phyloP scores from a whole-genome alignment of 805 yeast species.

The Wickerhamomyces rabaulensis region DNA sequence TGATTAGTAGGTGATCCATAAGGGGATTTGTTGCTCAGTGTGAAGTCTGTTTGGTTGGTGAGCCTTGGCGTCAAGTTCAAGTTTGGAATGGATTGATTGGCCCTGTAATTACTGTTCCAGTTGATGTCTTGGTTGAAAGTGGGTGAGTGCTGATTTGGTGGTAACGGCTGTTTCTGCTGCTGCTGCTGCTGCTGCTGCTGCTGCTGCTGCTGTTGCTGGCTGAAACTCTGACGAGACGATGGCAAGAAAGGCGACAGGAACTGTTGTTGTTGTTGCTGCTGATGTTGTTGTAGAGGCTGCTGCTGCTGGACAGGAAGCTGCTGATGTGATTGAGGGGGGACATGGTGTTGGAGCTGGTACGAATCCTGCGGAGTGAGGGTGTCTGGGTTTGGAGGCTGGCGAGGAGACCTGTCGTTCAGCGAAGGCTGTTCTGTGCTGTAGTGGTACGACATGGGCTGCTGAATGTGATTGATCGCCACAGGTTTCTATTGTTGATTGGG shows the following conservation, averaged over 20 bases:
- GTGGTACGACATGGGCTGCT: constrained; percentile 17
- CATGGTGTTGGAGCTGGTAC: background rate
- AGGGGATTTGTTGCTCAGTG: constrained; percentile 13
- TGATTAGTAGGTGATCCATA: constrained; percentile 25
- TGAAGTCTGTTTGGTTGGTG: constrained; percentile 3
- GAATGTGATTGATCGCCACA: background rate
- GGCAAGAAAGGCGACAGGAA: background rate
- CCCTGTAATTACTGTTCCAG: constrained; percentile 21
- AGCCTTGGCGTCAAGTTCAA: constrained; percentile 18
- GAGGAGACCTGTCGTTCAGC: constrained; percentile 10
- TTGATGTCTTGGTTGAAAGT: constrained; percentile 11
- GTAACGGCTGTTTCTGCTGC: background rate
- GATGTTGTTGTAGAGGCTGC: constrained; percentile 1
- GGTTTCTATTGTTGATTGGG: background rate
- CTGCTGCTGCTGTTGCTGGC: background rate
- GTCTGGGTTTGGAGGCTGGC: constrained; percentile 2
- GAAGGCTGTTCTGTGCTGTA: constrained; percentile 21
- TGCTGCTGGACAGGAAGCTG: constrained; percentile 3
- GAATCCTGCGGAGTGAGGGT: constrained; percentile 1
- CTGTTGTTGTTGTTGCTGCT: constrained; percentile 5
- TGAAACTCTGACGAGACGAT: background rate
- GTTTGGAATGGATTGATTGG: constrained; percentile 11
- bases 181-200: constrained; percentile 6
- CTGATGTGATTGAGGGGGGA: background rate
- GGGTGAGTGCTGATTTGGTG: background rate